A percentile compares a stretch with the other conserved stretches of the same genome.
These are phyloP conservation scores for Scleroderma citrinum DNA, from an alignment of 768 basidiomycete genomes.

Conservation along the genomic window DNA sequence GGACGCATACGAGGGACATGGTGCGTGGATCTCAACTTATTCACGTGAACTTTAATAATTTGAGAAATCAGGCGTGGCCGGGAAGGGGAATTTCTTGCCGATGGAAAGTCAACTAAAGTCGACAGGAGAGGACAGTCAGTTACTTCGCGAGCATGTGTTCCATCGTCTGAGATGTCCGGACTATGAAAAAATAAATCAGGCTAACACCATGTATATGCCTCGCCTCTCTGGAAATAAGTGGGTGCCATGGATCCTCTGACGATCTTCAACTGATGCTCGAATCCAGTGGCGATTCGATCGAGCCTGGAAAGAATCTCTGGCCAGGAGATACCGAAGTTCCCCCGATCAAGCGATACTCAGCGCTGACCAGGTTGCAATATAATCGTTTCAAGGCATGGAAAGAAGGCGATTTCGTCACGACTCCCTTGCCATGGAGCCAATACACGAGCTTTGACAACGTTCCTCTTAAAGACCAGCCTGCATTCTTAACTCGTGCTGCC, in stretches of 20 bases:
- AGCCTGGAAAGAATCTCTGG: constrained; percentile 6
- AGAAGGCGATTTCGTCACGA: too few species aligned
- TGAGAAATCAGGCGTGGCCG: constrained; percentile 6
- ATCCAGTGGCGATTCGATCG: constrained; percentile 9
- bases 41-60: not conserved
- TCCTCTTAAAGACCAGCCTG: constrained; percentile 15
- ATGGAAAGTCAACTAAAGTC: constrained; percentile 6
- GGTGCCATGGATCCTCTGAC: not conserved
- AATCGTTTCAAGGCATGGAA: too few species aligned
- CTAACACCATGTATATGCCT: constrained; percentile 26
- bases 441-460: constrained; percentile 15
- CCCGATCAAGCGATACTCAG: constrained; percentile 9
- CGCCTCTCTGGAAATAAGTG: constrained; percentile 26
- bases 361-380: too few species aligned
- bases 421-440: not conserved
- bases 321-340: not conserved
- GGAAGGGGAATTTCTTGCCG: constrained; percentile 14
- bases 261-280: not conserved
- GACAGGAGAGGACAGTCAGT: not conserved
- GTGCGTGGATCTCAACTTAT: constrained; percentile 10
- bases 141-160: constrained; percentile 11
- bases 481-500: constrained; percentile 20
- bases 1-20: constrained; percentile 27
- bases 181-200: constrained; percentile 5
- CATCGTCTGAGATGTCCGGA: constrained; percentile 7